Base-by-base conservation (phyloP, 139 green algal species). In the Picochlorum sp. region DNA sequence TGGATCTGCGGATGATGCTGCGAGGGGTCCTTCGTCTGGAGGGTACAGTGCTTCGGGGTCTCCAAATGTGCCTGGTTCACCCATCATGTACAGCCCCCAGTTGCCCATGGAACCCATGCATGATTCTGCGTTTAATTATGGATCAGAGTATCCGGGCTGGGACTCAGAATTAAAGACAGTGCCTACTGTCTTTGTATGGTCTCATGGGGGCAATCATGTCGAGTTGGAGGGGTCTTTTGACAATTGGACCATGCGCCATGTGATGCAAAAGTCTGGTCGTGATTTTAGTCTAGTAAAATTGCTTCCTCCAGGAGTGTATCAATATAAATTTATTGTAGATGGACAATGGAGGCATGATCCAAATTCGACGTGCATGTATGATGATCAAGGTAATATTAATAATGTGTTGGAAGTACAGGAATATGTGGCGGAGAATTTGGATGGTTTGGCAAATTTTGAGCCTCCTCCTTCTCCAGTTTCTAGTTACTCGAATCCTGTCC, bases 241-340 rank as follows among this genome's bases (percentile, higher is more conserved):
- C 72, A 95, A 94, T 69, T 99, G 94, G 94, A 88, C 79, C 3
- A 90, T 82, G 1, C 61, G 89, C 9, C 44, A 77, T 66, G 47
- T 74, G 21, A 74, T 99, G 67, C 88, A 96, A 69, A 63, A 71
- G 1, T 86, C 81, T 1, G 94, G 93, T 45, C 89, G 85, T 67
- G 92, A 97, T 76, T 97, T 92, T 75, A 96, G 88, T 6, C 83
- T 98, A 13, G 83, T 98, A 18, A 98, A 96, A 76, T 75, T 97
- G 49, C 77, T 98, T 51, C 79, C 88, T 1, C 92, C 92, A 4
- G 92, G 92, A 13, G 89, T 98, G 52, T 97, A 96, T 71, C 84
- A 96, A 82, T 96, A 93, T 82, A 96, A 95, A 65, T 96, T 94
- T 75, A 92, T 96, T 11, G 94, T 99, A n/a, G 94, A 99, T 62